Evolutionary conservation across 345 rosid species (phyloP).

Genomic region (Euclidium syriacum): DNA sequence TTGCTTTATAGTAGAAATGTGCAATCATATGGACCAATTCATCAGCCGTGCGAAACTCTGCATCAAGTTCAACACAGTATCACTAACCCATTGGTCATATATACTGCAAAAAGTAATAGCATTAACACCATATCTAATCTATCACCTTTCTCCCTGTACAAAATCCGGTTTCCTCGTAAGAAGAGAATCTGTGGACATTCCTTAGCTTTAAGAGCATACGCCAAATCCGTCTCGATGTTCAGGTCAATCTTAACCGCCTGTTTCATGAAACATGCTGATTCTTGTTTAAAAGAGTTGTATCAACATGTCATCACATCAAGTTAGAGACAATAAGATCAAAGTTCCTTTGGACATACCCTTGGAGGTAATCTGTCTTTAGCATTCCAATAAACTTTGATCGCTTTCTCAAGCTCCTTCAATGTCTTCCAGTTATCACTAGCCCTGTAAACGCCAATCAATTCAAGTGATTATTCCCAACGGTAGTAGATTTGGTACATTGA

Average conservation of each 20-base stretch:
- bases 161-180: conserved; percentile 60
- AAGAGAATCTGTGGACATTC: conserved; percentile 77
- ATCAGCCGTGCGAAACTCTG: conserved; percentile 72
- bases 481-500: neutral
- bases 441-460: conserved; percentile 31
- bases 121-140: neutral
- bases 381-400: conserved; percentile 71
- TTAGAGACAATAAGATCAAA: no score
- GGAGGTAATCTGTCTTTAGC: conserved; percentile 88
- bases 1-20: conserved; percentile 86
- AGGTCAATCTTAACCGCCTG: conserved; percentile 85
- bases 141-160: conserved; percentile 81
- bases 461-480: neutral
- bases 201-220: conserved; percentile 90
- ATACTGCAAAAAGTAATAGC: neutral
- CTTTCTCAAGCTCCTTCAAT: conserved; percentile 84
- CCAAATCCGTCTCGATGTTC: conserved; percentile 84
- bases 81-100: neutral
- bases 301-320: no score
- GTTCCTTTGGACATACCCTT: conserved; percentile 69
- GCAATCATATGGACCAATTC: conserved; percentile 90
- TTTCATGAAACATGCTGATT: conserved; percentile 6
- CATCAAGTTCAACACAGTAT: conserved; percentile 4
- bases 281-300: conserved; percentile 1
- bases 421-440: conserved; percentile 83